These are phyloP conservation scores for Cryoendolithus antarcticus DNA, from an alignment of 2,329 filamentous ascomycete genomes.

Conservation along the genomic window DNA sequence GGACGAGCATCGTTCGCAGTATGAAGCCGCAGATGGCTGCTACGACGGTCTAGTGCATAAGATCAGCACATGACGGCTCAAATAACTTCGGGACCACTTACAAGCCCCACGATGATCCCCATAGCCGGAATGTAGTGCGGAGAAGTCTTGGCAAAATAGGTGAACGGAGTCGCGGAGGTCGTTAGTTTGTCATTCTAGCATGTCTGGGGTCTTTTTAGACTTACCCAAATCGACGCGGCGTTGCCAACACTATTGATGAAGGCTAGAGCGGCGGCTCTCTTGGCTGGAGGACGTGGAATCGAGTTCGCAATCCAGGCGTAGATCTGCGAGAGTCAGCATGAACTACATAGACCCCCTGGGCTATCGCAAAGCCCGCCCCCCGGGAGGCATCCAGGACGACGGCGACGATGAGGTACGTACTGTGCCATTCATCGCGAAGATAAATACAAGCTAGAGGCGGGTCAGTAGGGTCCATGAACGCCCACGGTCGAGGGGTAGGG, in stretches of 20 bases:
- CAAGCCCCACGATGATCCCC: slow-evolving; percentile 24
- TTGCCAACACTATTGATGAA: slow-evolving; percentile 31
- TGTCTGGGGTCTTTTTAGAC: slow-evolving; percentile 14
- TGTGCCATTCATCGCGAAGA: slow-evolving; percentile 44
- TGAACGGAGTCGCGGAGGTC: slow-evolving; percentile 31
- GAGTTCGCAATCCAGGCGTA: slow-evolving; percentile 31
- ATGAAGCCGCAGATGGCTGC: slow-evolving; percentile 18
- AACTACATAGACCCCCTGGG: no score
- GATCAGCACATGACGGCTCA: no score
- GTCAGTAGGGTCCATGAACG: no score
- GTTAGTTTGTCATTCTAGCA: no score
- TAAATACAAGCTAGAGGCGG: slow-evolving; percentile 25
- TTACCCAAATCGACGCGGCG: slow-evolving; percentile 31
- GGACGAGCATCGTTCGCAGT: slow-evolving; percentile 19
- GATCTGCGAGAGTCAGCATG: slow-evolving; percentile 1
- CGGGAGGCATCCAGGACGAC: no score
- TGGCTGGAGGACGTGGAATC: slow-evolving; percentile 29
- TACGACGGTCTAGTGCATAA: slow-evolving; percentile 14
- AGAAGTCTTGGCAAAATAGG: slow-evolving; percentile 18
- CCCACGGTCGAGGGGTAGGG: no score
- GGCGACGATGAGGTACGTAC: slow-evolving; percentile 2
- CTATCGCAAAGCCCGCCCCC: no score
- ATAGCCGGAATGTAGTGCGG: slow-evolving; percentile 22
- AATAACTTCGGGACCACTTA: no score
- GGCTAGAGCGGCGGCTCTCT: slow-evolving; percentile 31